Percentiles rank a stretch among this genome's conserved stretches.
Conservation (phyloP, 73 alveolate species). For the Effrenium voratum region DNA sequence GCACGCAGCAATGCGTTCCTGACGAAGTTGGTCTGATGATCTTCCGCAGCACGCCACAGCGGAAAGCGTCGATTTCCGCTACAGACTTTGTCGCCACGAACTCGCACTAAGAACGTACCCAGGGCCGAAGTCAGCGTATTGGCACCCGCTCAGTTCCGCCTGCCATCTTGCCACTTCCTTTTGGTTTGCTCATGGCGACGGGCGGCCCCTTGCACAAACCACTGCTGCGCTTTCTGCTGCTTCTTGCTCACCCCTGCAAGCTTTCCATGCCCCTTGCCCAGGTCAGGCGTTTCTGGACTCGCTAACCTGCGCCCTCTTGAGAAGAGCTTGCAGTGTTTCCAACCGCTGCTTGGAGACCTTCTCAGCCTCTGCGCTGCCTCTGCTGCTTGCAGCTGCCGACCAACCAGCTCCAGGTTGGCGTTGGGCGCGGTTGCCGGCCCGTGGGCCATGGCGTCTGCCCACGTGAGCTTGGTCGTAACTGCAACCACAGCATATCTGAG, state of each 20-base stretch:
- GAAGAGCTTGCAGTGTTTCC: slow-evolving; percentile 3
- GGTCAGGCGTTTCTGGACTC: no score
- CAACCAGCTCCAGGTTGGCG: no score
- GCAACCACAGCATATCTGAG: neutral
- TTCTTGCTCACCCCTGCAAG: no score
- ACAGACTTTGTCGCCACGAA: neutral
- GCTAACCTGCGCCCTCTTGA: no score
- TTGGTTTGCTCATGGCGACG: no score
- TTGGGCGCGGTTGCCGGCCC: no score
- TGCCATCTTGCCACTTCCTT: neutral
- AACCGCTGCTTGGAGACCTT: neutral
- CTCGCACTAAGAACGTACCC: neutral
- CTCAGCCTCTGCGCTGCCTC: slow-evolving; percentile 41
- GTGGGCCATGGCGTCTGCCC: no score
- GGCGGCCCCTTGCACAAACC: no score
- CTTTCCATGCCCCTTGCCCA: no score
- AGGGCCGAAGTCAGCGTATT: no score
- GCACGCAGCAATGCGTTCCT: neutral
- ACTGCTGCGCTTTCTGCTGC: no score
- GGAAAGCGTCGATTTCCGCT: neutral
- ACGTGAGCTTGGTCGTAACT: no score
- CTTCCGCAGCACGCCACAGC: neutral
- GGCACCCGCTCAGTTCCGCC: neutral
- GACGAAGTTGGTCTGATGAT: neutral
- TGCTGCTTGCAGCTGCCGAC: slow-evolving; percentile 25